Evolutionary conservation across 495 filamentous ascomycete species (phyloP).

Genomic region (Daldinia childiae): DNA sequence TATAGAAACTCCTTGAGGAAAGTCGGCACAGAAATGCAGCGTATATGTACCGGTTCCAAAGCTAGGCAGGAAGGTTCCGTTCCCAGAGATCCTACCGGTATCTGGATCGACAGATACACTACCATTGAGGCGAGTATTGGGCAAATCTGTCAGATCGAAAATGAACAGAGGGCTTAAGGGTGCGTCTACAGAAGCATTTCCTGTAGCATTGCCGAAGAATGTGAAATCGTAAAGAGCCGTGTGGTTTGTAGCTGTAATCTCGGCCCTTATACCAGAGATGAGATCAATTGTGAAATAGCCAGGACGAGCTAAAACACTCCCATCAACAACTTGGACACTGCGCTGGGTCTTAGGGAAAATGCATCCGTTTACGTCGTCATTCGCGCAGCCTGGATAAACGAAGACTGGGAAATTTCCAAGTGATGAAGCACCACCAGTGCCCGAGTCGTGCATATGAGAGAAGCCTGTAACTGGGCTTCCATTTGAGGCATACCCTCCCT

Average conservation of each 20-base stretch:
- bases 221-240: slow-evolving; percentile 73
- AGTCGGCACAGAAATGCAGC: slow-evolving; percentile 70
- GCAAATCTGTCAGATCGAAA: slow-evolving; percentile 70
- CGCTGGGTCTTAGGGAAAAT: slow-evolving; percentile 62
- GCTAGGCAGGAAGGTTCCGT: slow-evolving; percentile 69
- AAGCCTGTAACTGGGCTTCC: slow-evolving; percentile 68
- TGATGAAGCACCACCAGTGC: slow-evolving; percentile 70
- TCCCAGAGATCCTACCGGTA: slow-evolving; percentile 68
- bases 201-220: slow-evolving; percentile 57
- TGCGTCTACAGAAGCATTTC: slow-evolving; percentile 44
- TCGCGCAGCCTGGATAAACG: slow-evolving; percentile 65
- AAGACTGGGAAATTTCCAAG: slow-evolving; percentile 77
- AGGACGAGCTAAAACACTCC: slow-evolving; percentile 63
- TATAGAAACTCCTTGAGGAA: slow-evolving; percentile 62
- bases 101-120: slow-evolving; percentile 59
- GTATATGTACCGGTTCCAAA: slow-evolving; percentile 71
- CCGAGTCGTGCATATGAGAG: slow-evolving; percentile 70
- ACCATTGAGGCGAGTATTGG: slow-evolving; percentile 65
- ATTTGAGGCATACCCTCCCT: slow-evolving; percentile 73
- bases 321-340: slow-evolving; percentile 56
- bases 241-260: slow-evolving; percentile 71
- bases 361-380: slow-evolving; percentile 68
- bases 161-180: slow-evolving; percentile 66
- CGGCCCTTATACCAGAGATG: slow-evolving; percentile 63
- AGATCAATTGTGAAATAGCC: slow-evolving; percentile 71